These are phyloP conservation scores for Lachancea waltii DNA, from an alignment of 805 yeast genomes.

Conservation along the genomic window DNA sequence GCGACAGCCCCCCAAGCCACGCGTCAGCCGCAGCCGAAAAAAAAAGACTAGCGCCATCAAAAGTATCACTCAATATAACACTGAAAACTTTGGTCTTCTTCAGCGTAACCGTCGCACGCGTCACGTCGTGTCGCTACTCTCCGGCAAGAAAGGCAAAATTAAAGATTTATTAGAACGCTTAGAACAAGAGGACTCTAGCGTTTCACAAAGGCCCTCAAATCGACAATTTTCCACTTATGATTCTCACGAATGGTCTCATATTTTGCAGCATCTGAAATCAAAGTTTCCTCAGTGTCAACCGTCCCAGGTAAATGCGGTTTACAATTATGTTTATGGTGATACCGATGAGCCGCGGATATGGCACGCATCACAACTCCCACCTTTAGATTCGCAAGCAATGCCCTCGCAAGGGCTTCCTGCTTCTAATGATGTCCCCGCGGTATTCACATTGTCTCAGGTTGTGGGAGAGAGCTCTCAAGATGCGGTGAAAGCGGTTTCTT, in stretches of 20 bases:
- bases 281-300: constrained; percentile 20
- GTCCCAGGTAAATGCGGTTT: constrained; percentile 20
- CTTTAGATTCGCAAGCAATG: neutral
- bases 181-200: neutral
- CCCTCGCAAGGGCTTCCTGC: neutral
- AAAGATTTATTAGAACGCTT: constrained; percentile 16
- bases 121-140: constrained; percentile 16
- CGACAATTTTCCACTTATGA: constrained; percentile 21
- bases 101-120: constrained; percentile 6
- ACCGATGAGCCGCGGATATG: constrained; percentile 7
- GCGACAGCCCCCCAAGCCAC: neutral
- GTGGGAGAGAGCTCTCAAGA: neutral
- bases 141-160: constrained; percentile 29
- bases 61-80: constrained; percentile 12
- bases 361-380: constrained; percentile 11
- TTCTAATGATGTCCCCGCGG: constrained; percentile 1
- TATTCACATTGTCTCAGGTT: constrained; percentile 5
- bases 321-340: constrained; percentile 23
- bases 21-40: constrained; percentile 5
- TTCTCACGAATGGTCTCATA: constrained; percentile 26
- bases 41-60: constrained; percentile 3
- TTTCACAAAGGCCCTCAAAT: neutral
- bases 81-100: constrained; percentile 8
- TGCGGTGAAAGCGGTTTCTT: neutral
- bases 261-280: constrained; percentile 14